Base-by-base conservation (phyloP, 495 filamentous ascomycete species). In the Cenococcum geophilum region DNA sequence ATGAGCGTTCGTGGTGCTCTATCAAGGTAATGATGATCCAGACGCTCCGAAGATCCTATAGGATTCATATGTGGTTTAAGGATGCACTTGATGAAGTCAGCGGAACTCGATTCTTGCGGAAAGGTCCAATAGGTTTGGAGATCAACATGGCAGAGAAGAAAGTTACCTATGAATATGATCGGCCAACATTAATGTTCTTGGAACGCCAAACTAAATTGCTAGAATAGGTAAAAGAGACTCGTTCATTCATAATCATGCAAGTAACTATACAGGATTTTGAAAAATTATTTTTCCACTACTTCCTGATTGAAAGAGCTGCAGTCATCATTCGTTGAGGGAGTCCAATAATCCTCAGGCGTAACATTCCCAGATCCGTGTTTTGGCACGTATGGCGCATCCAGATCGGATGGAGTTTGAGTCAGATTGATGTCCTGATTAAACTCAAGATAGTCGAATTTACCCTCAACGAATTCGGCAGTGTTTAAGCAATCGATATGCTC, bases 11-110 rank as follows among this genome's bases (percentile, higher is more conserved):
- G 11, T 63, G 60, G 60, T 63, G 60, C 45, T 22, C 14, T n/a
- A 55, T 63, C 21, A 55, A 63, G 45, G 55, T 58, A 14, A 23
- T 63, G 18, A 59, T 63, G 21, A 59, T 59, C 8, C 60, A 53
- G 22, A 53, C 55, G 32, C 60, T 63, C n/a, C 18, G 12, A 5
- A 40, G 52, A 63, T 59, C 60, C 4, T 63, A 58, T 43, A 40
- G 21, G 8, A 18, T 22, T n/a, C 60, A 63, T 32, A 23, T 25
- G 34, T 63, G 55, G 55, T 63, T 37, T 23, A 55, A 63, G 53
- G 57, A 63, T 27, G 32, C 35, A 20, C 23, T 37, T 20, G 25
- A 57, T 34, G 12, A 57, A 51, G 25, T 12, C 35, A 32, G n/a
- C 8, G 55, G 16, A 32, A 57, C 12, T 16, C 32, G 55, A 25